These are phyloP conservation scores for Sanghuangporus baumii DNA, from an alignment of 1,284 basidiomycete genomes.

Conservation along the genomic window DNA sequence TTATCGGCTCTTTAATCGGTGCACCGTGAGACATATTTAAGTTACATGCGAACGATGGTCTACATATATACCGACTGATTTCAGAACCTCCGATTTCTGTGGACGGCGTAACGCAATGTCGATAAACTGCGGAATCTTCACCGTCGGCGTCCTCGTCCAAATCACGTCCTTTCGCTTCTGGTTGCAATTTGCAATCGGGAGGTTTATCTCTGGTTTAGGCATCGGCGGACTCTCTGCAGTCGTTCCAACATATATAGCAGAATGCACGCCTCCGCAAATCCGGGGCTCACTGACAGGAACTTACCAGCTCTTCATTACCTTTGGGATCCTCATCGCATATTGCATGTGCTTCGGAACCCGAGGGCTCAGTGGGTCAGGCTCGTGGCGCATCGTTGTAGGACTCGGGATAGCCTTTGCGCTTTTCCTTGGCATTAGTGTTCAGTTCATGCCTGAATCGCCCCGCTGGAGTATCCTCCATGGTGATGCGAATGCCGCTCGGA, in stretches of 20 bases:
- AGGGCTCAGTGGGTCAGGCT: constrained; percentile 38
- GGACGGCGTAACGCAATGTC: constrained; percentile 72
- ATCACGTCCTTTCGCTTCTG: constrained; percentile 43
- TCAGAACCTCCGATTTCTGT: constrained; percentile 48
- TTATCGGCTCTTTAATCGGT: constrained; percentile 54
- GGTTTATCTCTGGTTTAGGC: constrained; percentile 61
- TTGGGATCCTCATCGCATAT: constrained; percentile 69
- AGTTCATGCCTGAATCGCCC: constrained; percentile 20
- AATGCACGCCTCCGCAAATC: constrained; percentile 72
- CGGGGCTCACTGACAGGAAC: constrained; percentile 71
- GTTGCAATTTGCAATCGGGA: constrained; percentile 65
- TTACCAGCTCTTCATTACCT: constrained; percentile 73
- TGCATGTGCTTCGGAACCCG: constrained; percentile 57
- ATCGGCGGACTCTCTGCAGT: constrained; percentile 71
- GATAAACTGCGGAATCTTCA: constrained; percentile 59
- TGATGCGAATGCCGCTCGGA: constrained; percentile 42
- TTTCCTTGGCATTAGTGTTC: constrained; percentile 74
- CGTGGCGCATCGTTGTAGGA: constrained; percentile 69
- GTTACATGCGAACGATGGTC: background rate
- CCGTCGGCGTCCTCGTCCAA: constrained; percentile 66
- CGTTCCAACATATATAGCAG: constrained; percentile 78
- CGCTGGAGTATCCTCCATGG: background rate
- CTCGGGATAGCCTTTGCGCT: constrained; percentile 67
- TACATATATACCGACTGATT: background rate
- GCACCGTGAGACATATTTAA: constrained; percentile 41